Percentiles rank a stretch among this genome's conserved stretches.
Evolutionary conservation across 2,329 filamentous ascomycete genomes (phyloP).

Genomic region (Aspergillus sp.): DNA sequence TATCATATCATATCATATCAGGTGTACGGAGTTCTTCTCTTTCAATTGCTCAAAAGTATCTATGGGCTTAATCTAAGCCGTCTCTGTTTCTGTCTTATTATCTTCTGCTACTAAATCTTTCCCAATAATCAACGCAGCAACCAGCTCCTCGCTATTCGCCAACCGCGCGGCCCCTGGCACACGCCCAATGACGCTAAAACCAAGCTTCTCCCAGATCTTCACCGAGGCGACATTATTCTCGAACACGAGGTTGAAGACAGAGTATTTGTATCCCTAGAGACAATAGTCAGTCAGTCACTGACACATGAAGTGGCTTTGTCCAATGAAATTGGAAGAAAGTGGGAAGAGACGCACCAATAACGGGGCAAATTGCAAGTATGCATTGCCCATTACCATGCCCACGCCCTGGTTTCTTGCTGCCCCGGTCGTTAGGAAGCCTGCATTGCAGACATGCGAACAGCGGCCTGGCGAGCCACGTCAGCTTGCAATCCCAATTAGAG

Average conservation of each 20-base stretch:
- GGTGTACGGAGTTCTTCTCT: conserved; percentile 9
- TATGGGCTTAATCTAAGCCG: neutral
- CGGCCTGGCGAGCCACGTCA: conserved; percentile 25
- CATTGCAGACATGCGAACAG: conserved; percentile 42
- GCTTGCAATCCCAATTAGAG: neutral
- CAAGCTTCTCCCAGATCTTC: conserved; percentile 40
- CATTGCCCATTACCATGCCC: conserved; percentile 36
- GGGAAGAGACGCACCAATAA: conserved; percentile 28
- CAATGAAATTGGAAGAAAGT: neutral
- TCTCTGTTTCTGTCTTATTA: neutral
- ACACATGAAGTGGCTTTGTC: neutral
- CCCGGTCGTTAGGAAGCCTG: conserved; percentile 36
- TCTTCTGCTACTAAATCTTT: conserved; percentile 21
- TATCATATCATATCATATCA: conserved; percentile 1
- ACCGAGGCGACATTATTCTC: conserved; percentile 41
- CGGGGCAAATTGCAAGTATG: conserved; percentile 39
- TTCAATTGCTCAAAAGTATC: neutral
- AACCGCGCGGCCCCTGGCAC: conserved; percentile 38
- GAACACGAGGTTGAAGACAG: conserved; percentile 43
- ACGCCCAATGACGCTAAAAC: conserved; percentile 38
- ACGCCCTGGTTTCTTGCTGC: conserved; percentile 35
- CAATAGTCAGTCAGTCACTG: conserved; percentile 1
- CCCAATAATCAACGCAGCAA: conserved; percentile 42
- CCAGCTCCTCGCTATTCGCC: conserved; percentile 36
- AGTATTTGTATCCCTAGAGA: conserved; percentile 40